Percentiles rank a stretch among this genome's conserved stretches.
These are phyloP conservation scores for Phanerodontia chrysosporium DNA, from an alignment of 768 basidiomycete species.

Conservation along the genomic window DNA sequence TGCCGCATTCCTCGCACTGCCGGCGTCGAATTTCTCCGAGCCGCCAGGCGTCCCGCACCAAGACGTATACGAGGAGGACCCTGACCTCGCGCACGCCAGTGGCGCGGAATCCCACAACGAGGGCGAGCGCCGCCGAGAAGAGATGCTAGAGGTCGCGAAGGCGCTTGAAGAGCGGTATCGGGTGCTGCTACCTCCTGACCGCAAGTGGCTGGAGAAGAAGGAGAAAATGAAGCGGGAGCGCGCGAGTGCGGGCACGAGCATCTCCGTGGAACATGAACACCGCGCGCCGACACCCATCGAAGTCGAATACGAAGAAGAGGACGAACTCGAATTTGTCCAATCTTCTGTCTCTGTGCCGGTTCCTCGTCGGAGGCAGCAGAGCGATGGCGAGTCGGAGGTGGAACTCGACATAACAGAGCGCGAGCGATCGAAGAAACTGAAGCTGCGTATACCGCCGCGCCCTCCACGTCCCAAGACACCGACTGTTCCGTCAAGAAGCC, in stretches of 20 bases:
- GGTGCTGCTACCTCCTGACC: slow-evolving; percentile 66
- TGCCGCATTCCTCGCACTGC: slow-evolving; percentile 60
- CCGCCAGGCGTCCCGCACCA: slow-evolving; percentile 23
- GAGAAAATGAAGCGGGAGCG: slow-evolving; percentile 12
- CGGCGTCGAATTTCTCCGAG: slow-evolving; percentile 54
- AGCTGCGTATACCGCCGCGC: slow-evolving; percentile 32
- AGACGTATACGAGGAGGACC: slow-evolving; percentile 19
- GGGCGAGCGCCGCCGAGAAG: slow-evolving; percentile 68
- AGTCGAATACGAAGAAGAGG: slow-evolving; percentile 4
- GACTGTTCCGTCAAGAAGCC: slow-evolving; percentile 5
- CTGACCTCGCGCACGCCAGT: slow-evolving; percentile 28
- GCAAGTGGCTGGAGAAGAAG: slow-evolving; percentile 20
- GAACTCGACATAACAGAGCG: slow-evolving; percentile 27
- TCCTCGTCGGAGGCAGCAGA: slow-evolving; percentile 16
- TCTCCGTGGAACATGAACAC: slow-evolving; percentile 9
- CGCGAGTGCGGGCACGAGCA: slow-evolving; percentile 7
- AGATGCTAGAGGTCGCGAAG: slow-evolving; percentile 70
- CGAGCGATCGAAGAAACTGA: slow-evolving; percentile 33
- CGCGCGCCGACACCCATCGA: neutral
- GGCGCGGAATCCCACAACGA: slow-evolving; percentile 40
- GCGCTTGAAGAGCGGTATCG: slow-evolving; percentile 69
- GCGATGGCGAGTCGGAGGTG: slow-evolving; percentile 27
- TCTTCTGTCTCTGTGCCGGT: slow-evolving; percentile 1
- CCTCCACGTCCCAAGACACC: neutral
- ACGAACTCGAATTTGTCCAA: neutral